phyloP scores from a whole-genome alignment of 805 yeast species.

The Pichia ethanolica region DNA sequence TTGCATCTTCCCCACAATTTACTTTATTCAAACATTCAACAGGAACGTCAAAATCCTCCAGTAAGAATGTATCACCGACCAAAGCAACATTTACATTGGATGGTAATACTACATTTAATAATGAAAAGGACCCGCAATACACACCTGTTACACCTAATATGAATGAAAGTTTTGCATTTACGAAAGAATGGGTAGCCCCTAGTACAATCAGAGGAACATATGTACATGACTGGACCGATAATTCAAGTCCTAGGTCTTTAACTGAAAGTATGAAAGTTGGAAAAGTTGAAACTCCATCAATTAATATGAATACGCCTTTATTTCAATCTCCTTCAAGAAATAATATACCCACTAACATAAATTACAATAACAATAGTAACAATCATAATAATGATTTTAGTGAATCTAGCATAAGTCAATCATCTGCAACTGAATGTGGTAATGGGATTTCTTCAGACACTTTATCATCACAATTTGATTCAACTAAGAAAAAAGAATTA shows the following conservation, averaged over 20 bases:
- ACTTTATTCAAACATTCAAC: not conserved
- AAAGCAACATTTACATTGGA: not conserved
- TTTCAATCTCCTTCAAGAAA: not conserved
- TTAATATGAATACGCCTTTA: not conserved
- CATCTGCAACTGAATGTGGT: not conserved
- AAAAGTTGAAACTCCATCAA: not conserved
- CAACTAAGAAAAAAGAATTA: too few relatives aligned
- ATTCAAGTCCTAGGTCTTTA: conserved; percentile 5
- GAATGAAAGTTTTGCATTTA: not conserved
- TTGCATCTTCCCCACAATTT: not conserved
- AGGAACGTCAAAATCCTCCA: not conserved
- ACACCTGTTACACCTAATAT: not conserved
- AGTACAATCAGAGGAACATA: conserved; percentile 24
- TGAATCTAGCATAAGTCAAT: too few relatives aligned
- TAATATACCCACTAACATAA: not conserved
- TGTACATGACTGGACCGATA: conserved; percentile 23
- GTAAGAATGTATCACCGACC: not conserved
- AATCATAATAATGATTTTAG: too few relatives aligned
- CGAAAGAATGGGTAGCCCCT: conserved; percentile 8
- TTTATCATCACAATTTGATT: too few relatives aligned
- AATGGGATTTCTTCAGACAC: too few relatives aligned
- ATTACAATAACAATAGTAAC: too few relatives aligned
- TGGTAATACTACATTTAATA: not conserved
- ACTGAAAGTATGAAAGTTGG: conserved; percentile 7
- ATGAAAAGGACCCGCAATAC: not conserved